Evolutionary conservation across 2,329 filamentous ascomycete genomes (phyloP).

Genomic region (Aaosphaeria pasadenensis): DNA sequence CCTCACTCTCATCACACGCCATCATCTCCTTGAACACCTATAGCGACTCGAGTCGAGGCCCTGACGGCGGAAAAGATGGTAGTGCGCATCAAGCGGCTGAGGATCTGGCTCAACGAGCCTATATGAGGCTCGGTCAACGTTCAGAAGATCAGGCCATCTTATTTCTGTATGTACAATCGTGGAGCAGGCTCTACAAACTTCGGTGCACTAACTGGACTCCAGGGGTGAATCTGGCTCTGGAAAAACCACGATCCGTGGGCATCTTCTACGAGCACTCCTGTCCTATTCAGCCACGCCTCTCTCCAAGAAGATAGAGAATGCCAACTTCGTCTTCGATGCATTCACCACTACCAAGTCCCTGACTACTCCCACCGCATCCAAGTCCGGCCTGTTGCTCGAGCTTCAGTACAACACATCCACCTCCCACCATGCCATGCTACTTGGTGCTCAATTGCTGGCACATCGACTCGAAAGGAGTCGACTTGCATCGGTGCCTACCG

Average conservation of each 20-base stretch:
- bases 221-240: conserved; percentile 95
- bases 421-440: conserved; percentile 77
- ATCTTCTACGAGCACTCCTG: conserved; percentile 80
- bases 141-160: conserved; percentile 91
- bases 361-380: conserved; percentile 92
- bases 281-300: conserved; percentile 89
- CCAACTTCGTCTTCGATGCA: conserved; percentile 92
- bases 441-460: conserved; percentile 92
- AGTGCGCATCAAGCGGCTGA: conserved; percentile 91
- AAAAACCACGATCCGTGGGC: conserved; percentile 91
- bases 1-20: conserved; percentile 84
- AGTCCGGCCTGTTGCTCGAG: conserved; percentile 92
- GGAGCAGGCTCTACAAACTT: no score
- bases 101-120: conserved; percentile 84
- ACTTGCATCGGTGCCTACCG: conserved; percentile 87
- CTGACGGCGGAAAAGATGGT: conserved; percentile 86
- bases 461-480: conserved; percentile 90
- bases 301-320: conserved; percentile 88
- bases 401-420: conserved; percentile 93
- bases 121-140: conserved; percentile 77
- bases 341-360: conserved; percentile 96
- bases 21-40: conserved; percentile 94
- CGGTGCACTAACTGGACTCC: neutral
- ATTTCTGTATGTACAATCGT: conserved; percentile 66
- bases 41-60: conserved; percentile 80